These are phyloP conservation scores for Heliamphora exappendiculata DNA, from an alignment of 148 eudicot species.

Conservation along the genomic window DNA sequence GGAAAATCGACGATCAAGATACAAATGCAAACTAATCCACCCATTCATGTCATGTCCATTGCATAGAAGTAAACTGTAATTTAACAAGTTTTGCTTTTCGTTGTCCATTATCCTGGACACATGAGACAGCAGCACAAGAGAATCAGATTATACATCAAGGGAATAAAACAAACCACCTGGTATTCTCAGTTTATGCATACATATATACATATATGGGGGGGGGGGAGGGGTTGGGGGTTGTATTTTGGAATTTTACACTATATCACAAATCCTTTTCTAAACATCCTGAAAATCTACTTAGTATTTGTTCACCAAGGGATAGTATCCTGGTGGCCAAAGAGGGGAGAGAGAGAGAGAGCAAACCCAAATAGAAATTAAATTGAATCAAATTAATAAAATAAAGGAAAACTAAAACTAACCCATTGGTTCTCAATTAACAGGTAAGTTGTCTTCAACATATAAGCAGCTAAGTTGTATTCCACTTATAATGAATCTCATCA, in stretches of 20 bases:
- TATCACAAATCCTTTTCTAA: neutral
- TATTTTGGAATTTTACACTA: neutral
- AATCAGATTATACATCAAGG: neutral
- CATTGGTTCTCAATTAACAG: neutral
- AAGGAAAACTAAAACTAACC: neutral
- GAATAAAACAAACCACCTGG: neutral
- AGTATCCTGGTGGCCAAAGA: neutral
- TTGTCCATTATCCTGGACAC: conserved; percentile 2
- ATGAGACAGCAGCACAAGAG: neutral
- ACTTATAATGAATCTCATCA: neutral
- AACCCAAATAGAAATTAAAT: neutral
- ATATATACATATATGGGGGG: too few species aligned
- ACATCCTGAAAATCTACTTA: neutral
- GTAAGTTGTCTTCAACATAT: neutral
- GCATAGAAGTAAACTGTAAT: neutral
- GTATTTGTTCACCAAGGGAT: neutral
- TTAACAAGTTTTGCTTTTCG: neutral
- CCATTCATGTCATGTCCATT: neutral
- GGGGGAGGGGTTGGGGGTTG: too few species aligned
- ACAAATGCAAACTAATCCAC: neutral
- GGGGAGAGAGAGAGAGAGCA: neutral
- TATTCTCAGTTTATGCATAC: neutral
- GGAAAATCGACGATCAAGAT: neutral
- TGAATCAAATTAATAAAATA: neutral
- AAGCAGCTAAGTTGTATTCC: neutral